Conservation (phyloP, 805 yeast species). For the Gaillardinia entomophila region DNA sequence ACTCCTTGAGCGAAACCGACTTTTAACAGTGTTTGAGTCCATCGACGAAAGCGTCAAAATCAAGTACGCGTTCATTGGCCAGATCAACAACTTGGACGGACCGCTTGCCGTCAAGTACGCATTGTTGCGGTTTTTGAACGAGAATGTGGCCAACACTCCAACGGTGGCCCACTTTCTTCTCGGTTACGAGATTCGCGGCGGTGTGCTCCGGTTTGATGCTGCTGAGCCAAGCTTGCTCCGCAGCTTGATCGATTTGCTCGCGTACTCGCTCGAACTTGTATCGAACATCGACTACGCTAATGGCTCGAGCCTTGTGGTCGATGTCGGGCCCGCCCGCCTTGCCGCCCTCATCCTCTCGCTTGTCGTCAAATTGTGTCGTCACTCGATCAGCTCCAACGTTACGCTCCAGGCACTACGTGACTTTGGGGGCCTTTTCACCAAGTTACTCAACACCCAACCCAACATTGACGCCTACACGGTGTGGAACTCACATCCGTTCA, state of each 20-base stretch:
- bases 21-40: constrained; percentile 66
- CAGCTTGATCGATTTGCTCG: constrained; percentile 46
- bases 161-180: constrained; percentile 69
- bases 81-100: constrained; percentile 27
- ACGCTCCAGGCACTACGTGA: constrained; percentile 50
- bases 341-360: constrained; percentile 56
- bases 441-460: constrained; percentile 47
- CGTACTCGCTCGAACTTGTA: constrained; percentile 40
- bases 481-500: constrained; percentile 47
- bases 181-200: constrained; percentile 56
- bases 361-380: constrained; percentile 54
- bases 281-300: constrained; percentile 29
- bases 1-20: constrained; percentile 47
- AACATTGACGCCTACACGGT: constrained; percentile 47
- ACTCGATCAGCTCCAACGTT: constrained; percentile 46
- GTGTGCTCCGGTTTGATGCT: constrained; percentile 31
- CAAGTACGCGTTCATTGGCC: constrained; percentile 65
- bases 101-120: constrained; percentile 46
- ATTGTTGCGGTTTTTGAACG: constrained; percentile 52
- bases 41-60: constrained; percentile 75
- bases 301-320: constrained; percentile 30
- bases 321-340: constrained; percentile 53
- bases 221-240: constrained; percentile 24
- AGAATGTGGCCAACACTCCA: constrained; percentile 38
- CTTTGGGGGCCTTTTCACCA: constrained; percentile 41